These are phyloP conservation scores for Daldinia eschscholtzii DNA, from an alignment of 2,329 filamentous ascomycete species.

Conservation along the genomic window DNA sequence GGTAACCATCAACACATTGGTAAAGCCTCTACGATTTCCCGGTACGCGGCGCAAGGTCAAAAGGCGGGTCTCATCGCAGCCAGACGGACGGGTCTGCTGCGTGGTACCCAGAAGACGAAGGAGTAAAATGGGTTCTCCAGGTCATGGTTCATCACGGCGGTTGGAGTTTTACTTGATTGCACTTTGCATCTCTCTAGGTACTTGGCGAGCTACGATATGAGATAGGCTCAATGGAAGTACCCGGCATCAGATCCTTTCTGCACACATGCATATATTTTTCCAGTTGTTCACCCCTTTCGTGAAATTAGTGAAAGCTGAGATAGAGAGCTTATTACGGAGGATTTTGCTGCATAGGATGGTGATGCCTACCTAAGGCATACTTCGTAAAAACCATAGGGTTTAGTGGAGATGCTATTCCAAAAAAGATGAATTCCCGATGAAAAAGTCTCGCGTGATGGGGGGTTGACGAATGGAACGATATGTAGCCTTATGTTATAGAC, in stretches of 20 bases:
- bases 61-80: conserved; percentile 99
- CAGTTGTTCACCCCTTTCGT: conserved; percentile 17
- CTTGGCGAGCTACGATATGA: conserved; percentile 54
- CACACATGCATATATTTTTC: conserved; percentile 24
- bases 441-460: conserved; percentile 31
- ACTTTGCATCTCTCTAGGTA: conserved; percentile 71
- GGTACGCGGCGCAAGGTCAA: conserved; percentile 97
- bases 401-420: conserved; percentile 15
- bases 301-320: conserved; percentile 30
- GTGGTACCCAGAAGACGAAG: conserved; percentile 99
- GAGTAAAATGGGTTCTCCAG: conserved; percentile 72
- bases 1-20: conserved; percentile 99
- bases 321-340: conserved; percentile 14
- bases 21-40: conserved; percentile 99
- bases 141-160: conserved; percentile 65
- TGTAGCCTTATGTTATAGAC: conserved; percentile 3
- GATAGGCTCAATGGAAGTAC: conserved; percentile 57
- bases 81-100: conserved; percentile 98
- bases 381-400: conserved; percentile 11
- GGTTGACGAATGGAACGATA: conserved; percentile 15
- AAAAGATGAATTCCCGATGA: conserved; percentile 18
- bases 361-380: background rate
- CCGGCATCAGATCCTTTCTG: conserved; percentile 52
- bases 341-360: conserved; percentile 10
- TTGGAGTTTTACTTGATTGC: conserved; percentile 73